Base-by-base conservation (phyloP, 2,329 filamentous ascomycete genomes). In the Fusarium beomiforme region DNA sequence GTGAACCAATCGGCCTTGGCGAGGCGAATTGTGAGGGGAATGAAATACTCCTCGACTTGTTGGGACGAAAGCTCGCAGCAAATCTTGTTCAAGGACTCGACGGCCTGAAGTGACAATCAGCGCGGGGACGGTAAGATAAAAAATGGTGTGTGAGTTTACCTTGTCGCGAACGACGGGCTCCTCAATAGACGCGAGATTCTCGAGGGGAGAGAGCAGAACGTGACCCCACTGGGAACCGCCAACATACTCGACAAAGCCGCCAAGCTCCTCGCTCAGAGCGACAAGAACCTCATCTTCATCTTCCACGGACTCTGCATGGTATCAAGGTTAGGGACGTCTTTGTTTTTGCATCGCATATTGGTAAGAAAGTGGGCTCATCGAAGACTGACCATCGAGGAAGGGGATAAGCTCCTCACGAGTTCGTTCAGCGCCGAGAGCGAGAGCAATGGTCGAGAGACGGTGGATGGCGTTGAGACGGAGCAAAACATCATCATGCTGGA, bases 1-100 rank as follows among this genome's bases (percentile, higher is more conserved):
- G 96, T 99, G 83, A 99, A 99, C 96, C 96, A 99, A 85, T 99
- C 96, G 83, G 96, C 96, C 88, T 98, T 99, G 73, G 96, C 97
- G 69, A 99, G 93, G 80, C 96, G 94, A 79, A 97, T 90, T 66
- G 95, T 95, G 79, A 99, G 91, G 69, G 96, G 96, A 76, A 99
- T 95, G 85, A 98, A 98, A 84, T 95, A 93, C 78, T 98, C 93
- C 86, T 99, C 96, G 80, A 98, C 92, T 85, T 99, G 96, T 82
- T 94, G 89, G 77, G 94, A 86, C 54, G 94, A 97, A 60, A 99
- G 89, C 81, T 97, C 91, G 79, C 91, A 90, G 88, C 96, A 98
- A 82, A 99, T 98, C 86, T 98, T 99, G 89, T 99, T 99, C 76
- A 99, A 90, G 50, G 96, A 99, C 83, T 99, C 97, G 80, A 99